Percentiles rank a stretch among this genome's conserved stretches.
phyloP scores from a whole-genome alignment of 768 basidiomycete species.

The Xanthoconium stramineum region DNA sequence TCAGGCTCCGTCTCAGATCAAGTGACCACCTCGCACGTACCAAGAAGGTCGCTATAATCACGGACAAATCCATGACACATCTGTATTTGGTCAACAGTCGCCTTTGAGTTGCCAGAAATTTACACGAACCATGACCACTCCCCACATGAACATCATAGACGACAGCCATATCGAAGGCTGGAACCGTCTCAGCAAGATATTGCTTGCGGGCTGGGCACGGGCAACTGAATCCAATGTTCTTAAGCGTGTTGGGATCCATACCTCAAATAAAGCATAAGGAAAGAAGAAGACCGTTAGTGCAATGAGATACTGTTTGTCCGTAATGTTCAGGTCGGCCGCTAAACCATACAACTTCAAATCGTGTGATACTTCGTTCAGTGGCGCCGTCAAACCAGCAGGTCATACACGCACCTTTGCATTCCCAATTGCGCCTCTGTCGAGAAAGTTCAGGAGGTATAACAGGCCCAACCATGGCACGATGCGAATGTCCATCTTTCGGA shows the following conservation, averaged over 20 bases:
- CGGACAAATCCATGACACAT: slow-evolving; percentile 60
- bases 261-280: slow-evolving; percentile 69
- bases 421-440: slow-evolving; percentile 62
- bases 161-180: slow-evolving; percentile 66
- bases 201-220: slow-evolving; percentile 52
- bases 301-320: slow-evolving; percentile 62
- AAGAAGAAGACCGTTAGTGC: slow-evolving; percentile 77
- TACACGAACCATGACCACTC: slow-evolving; percentile 37
- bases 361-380: not conserved
- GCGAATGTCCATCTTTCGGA: slow-evolving; percentile 59
- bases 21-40: slow-evolving; percentile 33
- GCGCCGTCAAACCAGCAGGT: not conserved
- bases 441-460: slow-evolving; percentile 72
- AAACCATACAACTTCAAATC: slow-evolving; percentile 53
- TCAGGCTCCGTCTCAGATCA: not conserved
- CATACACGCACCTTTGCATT: slow-evolving; percentile 58
- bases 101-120: not conserved
- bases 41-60: slow-evolving; percentile 59
- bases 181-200: slow-evolving; percentile 54
- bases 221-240: not conserved
- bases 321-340: slow-evolving; percentile 53
- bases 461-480: slow-evolving; percentile 75
- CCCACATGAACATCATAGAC: slow-evolving; percentile 42
- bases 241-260: slow-evolving; percentile 23
- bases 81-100: slow-evolving; percentile 30